Conservation (phyloP, 163 green algal species). For the Scenedesmus sp. region DNA sequence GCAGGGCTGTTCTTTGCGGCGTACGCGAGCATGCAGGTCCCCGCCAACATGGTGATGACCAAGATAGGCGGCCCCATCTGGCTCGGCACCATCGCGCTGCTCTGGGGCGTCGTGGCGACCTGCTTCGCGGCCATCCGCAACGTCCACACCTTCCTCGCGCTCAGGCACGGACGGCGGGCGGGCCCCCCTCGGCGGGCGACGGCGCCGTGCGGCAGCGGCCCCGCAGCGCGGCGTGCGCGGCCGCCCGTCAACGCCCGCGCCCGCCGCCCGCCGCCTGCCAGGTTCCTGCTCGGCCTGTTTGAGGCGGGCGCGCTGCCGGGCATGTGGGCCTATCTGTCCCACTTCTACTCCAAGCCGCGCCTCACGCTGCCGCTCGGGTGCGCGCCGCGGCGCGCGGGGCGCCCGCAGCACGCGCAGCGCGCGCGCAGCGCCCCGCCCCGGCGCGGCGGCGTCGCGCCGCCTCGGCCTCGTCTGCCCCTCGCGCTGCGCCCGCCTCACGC, state of each 20-base stretch:
- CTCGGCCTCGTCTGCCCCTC: too few relatives aligned
- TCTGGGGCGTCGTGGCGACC: conserved; percentile 46
- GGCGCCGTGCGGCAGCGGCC: too few relatives aligned
- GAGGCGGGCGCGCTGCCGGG: conserved; percentile 53
- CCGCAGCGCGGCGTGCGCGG: too few relatives aligned
- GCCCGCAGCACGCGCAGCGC: too few relatives aligned
- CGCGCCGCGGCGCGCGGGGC: too few relatives aligned
- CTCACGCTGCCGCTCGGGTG: conserved; percentile 46
- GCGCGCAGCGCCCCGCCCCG: too few relatives aligned
- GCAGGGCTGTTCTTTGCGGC: conserved; percentile 48
- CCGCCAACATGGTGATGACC: conserved; percentile 49
- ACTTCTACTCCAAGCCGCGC: conserved; percentile 44
- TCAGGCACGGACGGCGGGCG: too few relatives aligned
- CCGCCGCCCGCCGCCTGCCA: too few relatives aligned
- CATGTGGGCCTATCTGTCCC: conserved; percentile 48
- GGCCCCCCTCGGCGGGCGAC: too few relatives aligned
- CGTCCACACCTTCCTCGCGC: conserved; percentile 16
- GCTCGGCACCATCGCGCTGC: conserved; percentile 44
- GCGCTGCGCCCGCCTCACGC: too few relatives aligned
- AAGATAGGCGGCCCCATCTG: conserved; percentile 41
- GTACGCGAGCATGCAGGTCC: conserved; percentile 49
- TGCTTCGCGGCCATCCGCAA: conserved; percentile 19
- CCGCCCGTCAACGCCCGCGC: too few relatives aligned
- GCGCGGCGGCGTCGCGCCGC: too few relatives aligned
- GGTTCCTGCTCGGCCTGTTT: conserved; percentile 49